Evolutionary conservation across 306 rosid genomes (phyloP).

Genomic region (Ziziphus jujuba): DNA sequence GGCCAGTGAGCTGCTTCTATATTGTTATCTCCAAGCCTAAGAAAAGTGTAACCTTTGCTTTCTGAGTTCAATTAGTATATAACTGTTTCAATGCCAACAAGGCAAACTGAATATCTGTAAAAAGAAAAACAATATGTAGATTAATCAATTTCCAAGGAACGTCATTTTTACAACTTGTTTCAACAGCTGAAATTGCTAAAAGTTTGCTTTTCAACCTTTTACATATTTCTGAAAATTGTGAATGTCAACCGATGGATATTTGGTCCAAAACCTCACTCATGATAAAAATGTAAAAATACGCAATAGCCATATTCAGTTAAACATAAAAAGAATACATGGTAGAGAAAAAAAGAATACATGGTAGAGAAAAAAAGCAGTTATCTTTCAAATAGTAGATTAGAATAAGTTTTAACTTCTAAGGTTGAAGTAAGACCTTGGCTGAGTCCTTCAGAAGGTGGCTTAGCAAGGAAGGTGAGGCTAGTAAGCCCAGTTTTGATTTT

Average conservation of each 20-base stretch:
- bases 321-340: too few species aligned
- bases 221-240: conserved; percentile 19
- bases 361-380: too few species aligned
- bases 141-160: conserved; percentile 13
- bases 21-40: conserved; percentile 18
- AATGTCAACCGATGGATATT: background rate
- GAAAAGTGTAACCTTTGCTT: conserved; percentile 36
- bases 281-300: too few species aligned
- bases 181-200: conserved; percentile 17
- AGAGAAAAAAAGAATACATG: too few species aligned
- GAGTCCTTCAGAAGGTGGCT: too few species aligned
- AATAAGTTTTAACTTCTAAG: too few species aligned
- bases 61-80: conserved; percentile 8
- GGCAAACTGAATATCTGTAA: conserved; percentile 30
- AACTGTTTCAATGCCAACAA: background rate
- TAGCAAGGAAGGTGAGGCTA: too few species aligned
- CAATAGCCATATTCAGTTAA: too few species aligned
- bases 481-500: too few species aligned
- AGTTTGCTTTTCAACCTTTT: background rate
- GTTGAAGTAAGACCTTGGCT: too few species aligned
- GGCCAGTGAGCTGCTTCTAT: conserved; percentile 40
- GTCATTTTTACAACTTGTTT: conserved; percentile 10
- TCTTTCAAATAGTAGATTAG: too few species aligned
- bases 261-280: background rate
- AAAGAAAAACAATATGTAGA: conserved; percentile 9